Evolutionary conservation across 2,329 filamentous ascomycete genomes (phyloP).

Genomic region (Fusarium oligoseptatum): DNA sequence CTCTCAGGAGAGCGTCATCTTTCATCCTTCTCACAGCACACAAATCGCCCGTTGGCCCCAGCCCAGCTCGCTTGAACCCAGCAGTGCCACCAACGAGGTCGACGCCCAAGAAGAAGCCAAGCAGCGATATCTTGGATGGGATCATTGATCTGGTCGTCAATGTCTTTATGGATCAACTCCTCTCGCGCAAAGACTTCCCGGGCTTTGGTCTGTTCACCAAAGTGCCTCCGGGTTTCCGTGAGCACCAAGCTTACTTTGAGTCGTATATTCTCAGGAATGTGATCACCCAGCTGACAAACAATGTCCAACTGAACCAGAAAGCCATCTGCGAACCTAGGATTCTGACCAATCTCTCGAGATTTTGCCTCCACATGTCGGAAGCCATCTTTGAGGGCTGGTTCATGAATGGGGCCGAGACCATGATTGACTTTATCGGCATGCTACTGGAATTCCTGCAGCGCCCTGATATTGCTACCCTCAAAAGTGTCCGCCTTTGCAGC

Average conservation of each 20-base stretch:
- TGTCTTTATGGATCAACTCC: slow-evolving; percentile 88
- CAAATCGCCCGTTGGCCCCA: slow-evolving; percentile 68
- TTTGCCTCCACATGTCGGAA: slow-evolving; percentile 85
- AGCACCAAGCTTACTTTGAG: slow-evolving; percentile 95
- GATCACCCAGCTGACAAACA: slow-evolving; percentile 76
- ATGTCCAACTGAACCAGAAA: slow-evolving; percentile 78
- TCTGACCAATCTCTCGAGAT: slow-evolving; percentile 86
- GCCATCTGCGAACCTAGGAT: slow-evolving; percentile 84
- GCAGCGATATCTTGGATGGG: slow-evolving; percentile 79
- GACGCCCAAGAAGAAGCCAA: slow-evolving; percentile 64
- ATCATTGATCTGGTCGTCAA: slow-evolving; percentile 82
- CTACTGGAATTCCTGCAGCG: slow-evolving; percentile 90
- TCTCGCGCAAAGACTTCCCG: slow-evolving; percentile 89
- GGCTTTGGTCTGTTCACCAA: slow-evolving; percentile 89
- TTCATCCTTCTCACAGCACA: slow-evolving; percentile 89
- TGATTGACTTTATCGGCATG: slow-evolving; percentile 88
- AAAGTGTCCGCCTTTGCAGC: slow-evolving; percentile 91
- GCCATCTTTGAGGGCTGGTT: slow-evolving; percentile 98
- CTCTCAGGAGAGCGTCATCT: slow-evolving; percentile 85
- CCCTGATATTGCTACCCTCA: slow-evolving; percentile 83
- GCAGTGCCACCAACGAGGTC: slow-evolving; percentile 56
- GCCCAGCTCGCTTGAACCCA: slow-evolving; percentile 71
- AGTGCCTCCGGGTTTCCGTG: slow-evolving; percentile 90
- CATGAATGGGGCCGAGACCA: slow-evolving; percentile 83
- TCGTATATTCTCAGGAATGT: slow-evolving; percentile 86